Evolutionary conservation across 2,329 filamentous ascomycete genomes (phyloP), one percentile per base, ranked within the genome.

Genomic region (Aureobasidium melanogenum): DNA sequence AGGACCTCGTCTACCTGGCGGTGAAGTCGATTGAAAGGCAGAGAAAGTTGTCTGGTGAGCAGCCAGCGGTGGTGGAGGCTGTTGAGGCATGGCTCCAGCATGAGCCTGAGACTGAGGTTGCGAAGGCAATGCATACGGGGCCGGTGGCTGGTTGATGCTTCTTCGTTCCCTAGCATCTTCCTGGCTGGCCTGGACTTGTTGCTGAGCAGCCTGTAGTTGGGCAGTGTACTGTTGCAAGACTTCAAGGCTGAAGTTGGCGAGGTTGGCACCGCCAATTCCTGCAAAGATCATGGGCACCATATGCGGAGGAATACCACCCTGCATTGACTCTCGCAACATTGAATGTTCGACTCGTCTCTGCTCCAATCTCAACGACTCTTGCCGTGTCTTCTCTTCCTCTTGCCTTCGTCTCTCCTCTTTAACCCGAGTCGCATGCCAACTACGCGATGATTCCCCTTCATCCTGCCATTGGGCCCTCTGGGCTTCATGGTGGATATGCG

Each of bases 261-360:
- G 72, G 55, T 74, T 76, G 8, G 75, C 75, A 51, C 79, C 77
- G 34, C 77, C 78, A 55, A 80, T 78, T 38, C 79, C 79, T 59
- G 78, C 78, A 68, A 82, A 82, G 64, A 82, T 80, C 63, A 82
- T 76, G 36, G 80, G 80, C 19, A 82, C 75, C 48, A 82, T 74
- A 34, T 78, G 73, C 62, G 79, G 78, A 41, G 80, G 80, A 43
- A 82, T 72, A 59, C 79, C 79, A 56, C 78, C 77, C 63, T 77
- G 75, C 68, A 81, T 75, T 19, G 79, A 80, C 63, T 82, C 79
- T 51, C 77, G 74, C 63, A 82, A 69, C 75, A 82, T 81, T 19
- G 76, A 74, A 67, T 80, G 76, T 67, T 82, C 80, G 62, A 81
- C 77, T 62, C 76, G 77, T 57, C 79, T 77, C 65, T 80, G 79